These are phyloP conservation scores for Trametes punicea DNA, from an alignment of 768 basidiomycete genomes.

Conservation along the genomic window DNA sequence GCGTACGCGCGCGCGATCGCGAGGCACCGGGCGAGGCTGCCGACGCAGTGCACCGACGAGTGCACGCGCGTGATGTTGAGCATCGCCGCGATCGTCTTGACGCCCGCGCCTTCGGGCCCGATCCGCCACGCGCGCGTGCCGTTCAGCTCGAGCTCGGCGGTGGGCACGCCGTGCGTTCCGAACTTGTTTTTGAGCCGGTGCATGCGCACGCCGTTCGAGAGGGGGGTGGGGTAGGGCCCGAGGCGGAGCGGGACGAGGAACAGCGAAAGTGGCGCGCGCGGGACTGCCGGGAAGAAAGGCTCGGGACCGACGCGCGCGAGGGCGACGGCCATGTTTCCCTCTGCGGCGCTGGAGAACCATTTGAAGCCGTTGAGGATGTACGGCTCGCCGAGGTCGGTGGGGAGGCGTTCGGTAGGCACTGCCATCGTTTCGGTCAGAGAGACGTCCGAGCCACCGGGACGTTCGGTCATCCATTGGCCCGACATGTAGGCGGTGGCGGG, in stretches of 20 bases:
- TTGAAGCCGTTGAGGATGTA: slow-evolving; percentile 68
- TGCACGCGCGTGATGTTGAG: slow-evolving; percentile 75
- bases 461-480: slow-evolving; percentile 85
- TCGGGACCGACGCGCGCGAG: slow-evolving; percentile 60
- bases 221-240: slow-evolving; percentile 40
- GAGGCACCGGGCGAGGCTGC: slow-evolving; percentile 56
- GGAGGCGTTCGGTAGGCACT: slow-evolving; percentile 30
- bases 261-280: slow-evolving; percentile 58
- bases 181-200: slow-evolving; percentile 77
- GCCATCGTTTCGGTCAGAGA: slow-evolving; percentile 68
- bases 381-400: slow-evolving; percentile 40
- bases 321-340: slow-evolving; percentile 65
- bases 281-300: slow-evolving; percentile 40
- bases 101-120: slow-evolving; percentile 54
- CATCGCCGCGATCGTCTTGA: slow-evolving; percentile 62
- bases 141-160: slow-evolving; percentile 65
- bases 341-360: slow-evolving; percentile 82
- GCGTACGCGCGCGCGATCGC: slow-evolving; percentile 64
- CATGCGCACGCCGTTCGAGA: slow-evolving; percentile 61
- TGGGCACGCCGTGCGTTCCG: slow-evolving; percentile 71
- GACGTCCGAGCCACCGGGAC: slow-evolving; percentile 73
- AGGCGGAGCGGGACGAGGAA: slow-evolving; percentile 65
- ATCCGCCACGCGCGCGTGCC: slow-evolving; percentile 59
- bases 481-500: slow-evolving; percentile 59
- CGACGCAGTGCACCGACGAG: slow-evolving; percentile 53